Evolutionary conservation across 169 alveolate species (phyloP).

Genomic region (Eimeria mitis): DNA sequence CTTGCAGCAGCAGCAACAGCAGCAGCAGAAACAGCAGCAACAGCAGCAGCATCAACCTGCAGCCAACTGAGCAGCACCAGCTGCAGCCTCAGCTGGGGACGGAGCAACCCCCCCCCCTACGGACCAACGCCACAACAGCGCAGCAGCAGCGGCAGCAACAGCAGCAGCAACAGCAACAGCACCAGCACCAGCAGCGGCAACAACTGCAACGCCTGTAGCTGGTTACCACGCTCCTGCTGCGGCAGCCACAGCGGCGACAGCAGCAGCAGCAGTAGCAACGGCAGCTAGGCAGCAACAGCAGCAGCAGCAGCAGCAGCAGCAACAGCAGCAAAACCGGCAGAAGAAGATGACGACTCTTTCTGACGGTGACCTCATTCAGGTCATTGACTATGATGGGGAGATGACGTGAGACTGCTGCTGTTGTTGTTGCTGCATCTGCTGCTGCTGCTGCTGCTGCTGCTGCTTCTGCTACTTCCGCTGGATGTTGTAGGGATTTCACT

Average conservation of each 20-base stretch:
- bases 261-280: neutral
- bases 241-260: slow-evolving; percentile 3
- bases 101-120: too few species aligned
- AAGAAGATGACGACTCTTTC: slow-evolving; percentile 8
- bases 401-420: slow-evolving; percentile 43
- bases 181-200: slow-evolving; percentile 25
- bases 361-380: slow-evolving; percentile 18
- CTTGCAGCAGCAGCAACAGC: slow-evolving; percentile 26
- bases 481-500: too few species aligned
- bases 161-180: slow-evolving; percentile 27
- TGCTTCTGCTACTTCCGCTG: neutral
- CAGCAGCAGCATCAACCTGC: slow-evolving; percentile 2
- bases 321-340: neutral
- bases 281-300: neutral
- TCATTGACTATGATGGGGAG: slow-evolving; percentile 51
- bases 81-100: neutral
- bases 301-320: slow-evolving; percentile 17
- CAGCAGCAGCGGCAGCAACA: neutral
- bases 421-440: too few species aligned
- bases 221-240: neutral
- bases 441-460: neutral
- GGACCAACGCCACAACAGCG: too few species aligned
- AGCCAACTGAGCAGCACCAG: neutral
- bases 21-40: neutral
- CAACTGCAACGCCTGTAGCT: neutral